Evolutionary conservation across 2,329 filamentous ascomycete genomes (phyloP).

Genomic region (Eurotiales sp.): DNA sequence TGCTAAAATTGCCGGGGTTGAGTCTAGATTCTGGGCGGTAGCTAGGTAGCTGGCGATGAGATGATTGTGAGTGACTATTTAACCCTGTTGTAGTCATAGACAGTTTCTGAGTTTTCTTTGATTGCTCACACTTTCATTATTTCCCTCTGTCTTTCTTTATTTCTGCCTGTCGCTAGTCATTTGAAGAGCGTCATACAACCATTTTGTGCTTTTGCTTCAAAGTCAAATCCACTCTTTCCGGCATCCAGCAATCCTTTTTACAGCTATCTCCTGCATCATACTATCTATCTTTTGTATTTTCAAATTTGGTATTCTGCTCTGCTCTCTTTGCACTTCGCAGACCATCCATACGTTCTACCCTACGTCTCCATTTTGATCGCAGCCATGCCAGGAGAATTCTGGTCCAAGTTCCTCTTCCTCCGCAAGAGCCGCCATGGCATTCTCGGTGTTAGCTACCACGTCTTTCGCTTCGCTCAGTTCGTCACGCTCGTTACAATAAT

Average conservation of each 20-base stretch:
- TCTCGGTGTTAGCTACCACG: slow-evolving; percentile 73
- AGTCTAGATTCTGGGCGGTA: not conserved
- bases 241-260: slow-evolving; percentile 4
- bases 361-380: not conserved
- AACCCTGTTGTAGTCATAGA: not conserved
- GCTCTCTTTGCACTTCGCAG: not conserved
- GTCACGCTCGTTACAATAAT: slow-evolving; percentile 72
- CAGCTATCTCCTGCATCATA: not conserved
- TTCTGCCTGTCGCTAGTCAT: not conserved
- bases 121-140: not conserved
- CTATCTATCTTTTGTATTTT: not conserved
- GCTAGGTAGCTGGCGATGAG: not conserved
- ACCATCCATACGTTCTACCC: not conserved
- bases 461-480: slow-evolving; percentile 67
- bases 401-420: not conserved
- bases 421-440: slow-evolving; percentile 56
- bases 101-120: no score
- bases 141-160: not conserved
- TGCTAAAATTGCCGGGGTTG: not conserved
- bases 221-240: not conserved
- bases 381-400: not conserved
- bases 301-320: no score
- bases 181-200: not conserved
- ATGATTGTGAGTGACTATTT: no score
- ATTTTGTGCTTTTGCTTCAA: not conserved